A percentile compares a stretch with the other conserved stretches of the same genome.
phyloP scores from a whole-genome alignment of 176 grass and related monocot genomes.

The Musa troglodytarum region DNA sequence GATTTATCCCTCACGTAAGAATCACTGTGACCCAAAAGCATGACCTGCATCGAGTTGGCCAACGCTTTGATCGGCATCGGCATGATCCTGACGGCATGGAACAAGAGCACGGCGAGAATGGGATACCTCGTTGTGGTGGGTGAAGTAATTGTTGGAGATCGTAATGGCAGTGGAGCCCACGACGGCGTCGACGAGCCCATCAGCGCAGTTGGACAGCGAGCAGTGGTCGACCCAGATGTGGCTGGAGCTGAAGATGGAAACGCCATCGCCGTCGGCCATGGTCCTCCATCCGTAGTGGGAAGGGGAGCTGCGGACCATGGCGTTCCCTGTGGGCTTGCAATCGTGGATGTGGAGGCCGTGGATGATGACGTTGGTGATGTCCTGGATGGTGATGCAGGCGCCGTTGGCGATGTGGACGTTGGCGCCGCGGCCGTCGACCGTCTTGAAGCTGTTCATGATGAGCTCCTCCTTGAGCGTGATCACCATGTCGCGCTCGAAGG shows the following conservation, averaged over 20 bases:
- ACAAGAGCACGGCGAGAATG: too few species aligned
- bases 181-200: conserved; percentile 2
- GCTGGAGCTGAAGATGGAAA: conserved; percentile 5
- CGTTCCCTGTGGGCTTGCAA: conserved; percentile 7
- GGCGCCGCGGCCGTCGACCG: conserved; percentile 5
- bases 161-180: conserved; percentile 2
- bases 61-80: background rate
- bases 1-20: conserved; percentile 3
- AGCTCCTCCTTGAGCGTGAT: conserved; percentile 10
- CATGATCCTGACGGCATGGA: too few species aligned
- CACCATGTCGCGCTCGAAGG: conserved; percentile 10
- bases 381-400: conserved; percentile 3
- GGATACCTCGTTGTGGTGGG: conserved; percentile 4
- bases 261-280: conserved; percentile 7
- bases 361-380: conserved; percentile 14
- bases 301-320: conserved; percentile 8
- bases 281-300: background rate
- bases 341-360: conserved; percentile 5
- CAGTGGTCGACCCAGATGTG: conserved; percentile 9
- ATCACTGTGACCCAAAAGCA: conserved; percentile 6
- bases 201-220: conserved; percentile 8
- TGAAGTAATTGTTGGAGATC: conserved; percentile 13
- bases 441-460: conserved; percentile 16
- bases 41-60: background rate
- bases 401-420: conserved; percentile 1